Evolutionary conservation across 164 flowering plant species (phyloP), one percentile per base, ranked within the genome.

Genomic region (Stephania cephalantha): DNA sequence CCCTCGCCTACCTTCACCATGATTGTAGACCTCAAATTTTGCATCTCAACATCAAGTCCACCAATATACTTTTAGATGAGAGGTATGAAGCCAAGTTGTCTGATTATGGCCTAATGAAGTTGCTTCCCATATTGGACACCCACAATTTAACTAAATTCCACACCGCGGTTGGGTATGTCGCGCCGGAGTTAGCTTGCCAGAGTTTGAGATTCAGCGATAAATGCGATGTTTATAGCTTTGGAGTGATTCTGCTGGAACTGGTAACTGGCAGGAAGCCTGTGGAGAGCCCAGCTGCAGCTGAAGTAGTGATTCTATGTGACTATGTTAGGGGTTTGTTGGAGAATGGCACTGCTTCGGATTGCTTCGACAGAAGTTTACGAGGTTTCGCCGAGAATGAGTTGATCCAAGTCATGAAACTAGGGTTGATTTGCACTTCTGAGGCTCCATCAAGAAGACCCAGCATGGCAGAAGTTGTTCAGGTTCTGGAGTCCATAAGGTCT

Each of bases 401-500:
- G 78, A 87, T 91, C 77, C 98, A 94, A 79, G 97, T 94, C 0
- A 87, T 94, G 98, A 94, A 91, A 81, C 69, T 96, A 77, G 99
- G 98, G 25, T 73, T 94, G 77, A 86, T 94, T 48, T 94, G 98
- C 81, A 92, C 97, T 17, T 81, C 97, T 20, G 96, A 92, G 74
- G 72, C 75, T 78, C 87, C 99, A 25, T 78, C 86, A 8, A 88
- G 88, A 82, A 89, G 99, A 79, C 99, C 99, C 1, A 92, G 90
- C 86, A 96, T 96, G 99, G 93, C 93, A 52, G 99, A 94, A 84
- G 98, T 89, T 75, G 95, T 94, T 77, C 97, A 94, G 84, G 86
- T 94, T 78, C 94, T 96, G 22, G 99, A 96, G 80, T 87, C 98
- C 69, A 87, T 96, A 20, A 86, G 94, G 83, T 79, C 86, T 68